phyloP scores from a whole-genome alignment of 2,329 filamentous ascomycete species.

The Aspergillus sp. region DNA sequence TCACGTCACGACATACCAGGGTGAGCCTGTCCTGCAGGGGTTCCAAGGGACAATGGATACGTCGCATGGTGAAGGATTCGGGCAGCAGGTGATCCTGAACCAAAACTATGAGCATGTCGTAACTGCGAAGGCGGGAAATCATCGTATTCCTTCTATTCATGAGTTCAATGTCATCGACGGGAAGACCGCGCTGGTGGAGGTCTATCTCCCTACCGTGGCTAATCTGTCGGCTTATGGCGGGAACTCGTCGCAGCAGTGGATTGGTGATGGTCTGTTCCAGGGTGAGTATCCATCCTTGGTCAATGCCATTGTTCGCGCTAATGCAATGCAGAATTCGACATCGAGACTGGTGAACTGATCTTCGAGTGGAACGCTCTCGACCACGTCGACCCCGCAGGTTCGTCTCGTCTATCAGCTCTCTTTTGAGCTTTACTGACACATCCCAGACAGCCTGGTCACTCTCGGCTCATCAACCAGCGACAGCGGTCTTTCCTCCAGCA shows the following conservation, averaged over 20 bases:
- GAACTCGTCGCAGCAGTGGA: slow-evolving; percentile 55
- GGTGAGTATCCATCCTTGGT: slow-evolving; percentile 41
- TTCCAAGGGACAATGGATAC: slow-evolving; percentile 58
- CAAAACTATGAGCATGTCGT: slow-evolving; percentile 58
- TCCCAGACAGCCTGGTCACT: slow-evolving; percentile 48
- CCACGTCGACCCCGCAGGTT: slow-evolving; percentile 55
- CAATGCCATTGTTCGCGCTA: background rate
- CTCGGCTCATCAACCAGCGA: slow-evolving; percentile 50
- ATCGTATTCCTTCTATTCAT: slow-evolving; percentile 56
- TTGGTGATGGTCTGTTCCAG: slow-evolving; percentile 57
- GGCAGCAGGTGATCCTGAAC: slow-evolving; percentile 56
- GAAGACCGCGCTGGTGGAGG: slow-evolving; percentile 55
- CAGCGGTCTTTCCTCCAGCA: slow-evolving; percentile 38
- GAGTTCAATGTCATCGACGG: slow-evolving; percentile 59
- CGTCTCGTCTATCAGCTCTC: slow-evolving; percentile 21
- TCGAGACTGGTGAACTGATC: slow-evolving; percentile 56
- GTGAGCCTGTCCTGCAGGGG: slow-evolving; percentile 54
- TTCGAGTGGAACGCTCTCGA: slow-evolving; percentile 63
- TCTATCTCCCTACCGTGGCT: slow-evolving; percentile 54
- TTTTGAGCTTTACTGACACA: slow-evolving; percentile 13
- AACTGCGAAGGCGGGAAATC: slow-evolving; percentile 52
- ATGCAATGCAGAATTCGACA: slow-evolving; percentile 42
- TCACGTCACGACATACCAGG: slow-evolving; percentile 51
- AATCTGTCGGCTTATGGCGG: slow-evolving; percentile 52
- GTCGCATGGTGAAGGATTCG: slow-evolving; percentile 56